A percentile compares a stretch with the other conserved stretches of the same genome.
Evolutionary conservation across 371 early-diverging fungal genomes (phyloP).

Genomic region (Mortierella sp.): DNA sequence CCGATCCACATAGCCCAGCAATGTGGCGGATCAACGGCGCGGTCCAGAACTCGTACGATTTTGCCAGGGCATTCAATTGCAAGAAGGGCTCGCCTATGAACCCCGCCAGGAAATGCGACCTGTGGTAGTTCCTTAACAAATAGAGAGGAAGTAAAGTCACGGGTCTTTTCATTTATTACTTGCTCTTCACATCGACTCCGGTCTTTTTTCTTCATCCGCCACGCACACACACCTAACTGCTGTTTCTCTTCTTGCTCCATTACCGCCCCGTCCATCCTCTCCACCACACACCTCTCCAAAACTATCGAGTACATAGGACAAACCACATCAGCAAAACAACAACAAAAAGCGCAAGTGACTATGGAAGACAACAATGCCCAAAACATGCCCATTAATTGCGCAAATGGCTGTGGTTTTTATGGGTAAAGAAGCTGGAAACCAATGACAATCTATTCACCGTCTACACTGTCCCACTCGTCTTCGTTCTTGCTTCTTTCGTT

Average conservation of each 20-base stretch:
- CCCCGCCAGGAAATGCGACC: conserved; percentile 61
- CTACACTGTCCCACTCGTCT: too few species aligned
- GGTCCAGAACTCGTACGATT: conserved; percentile 67
- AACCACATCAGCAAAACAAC: too few species aligned
- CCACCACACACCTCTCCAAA: not conserved
- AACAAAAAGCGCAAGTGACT: not conserved
- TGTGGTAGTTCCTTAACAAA: conserved; percentile 56
- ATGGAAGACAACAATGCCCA: conserved; percentile 71
- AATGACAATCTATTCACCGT: too few species aligned
- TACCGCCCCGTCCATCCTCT: not conserved
- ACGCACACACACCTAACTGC: too few species aligned
- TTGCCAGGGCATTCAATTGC: conserved; percentile 73
- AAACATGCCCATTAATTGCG: conserved; percentile 64
- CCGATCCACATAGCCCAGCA: conserved; percentile 65
- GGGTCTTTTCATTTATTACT: not conserved
- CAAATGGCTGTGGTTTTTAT: conserved; percentile 76
- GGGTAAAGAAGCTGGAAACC: conserved; percentile 60
- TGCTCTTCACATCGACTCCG: not conserved
- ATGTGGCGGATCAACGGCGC: conserved; percentile 73
- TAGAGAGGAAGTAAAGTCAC: not conserved
- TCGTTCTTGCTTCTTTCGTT: too few species aligned
- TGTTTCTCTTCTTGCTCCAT: too few species aligned
- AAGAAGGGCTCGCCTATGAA: conserved; percentile 63
- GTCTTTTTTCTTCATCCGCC: not conserved
- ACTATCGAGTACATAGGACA: not conserved